phyloP scores from a whole-genome alignment of 352 stramenopile genomes.

The Phytophthora aleatoria region DNA sequence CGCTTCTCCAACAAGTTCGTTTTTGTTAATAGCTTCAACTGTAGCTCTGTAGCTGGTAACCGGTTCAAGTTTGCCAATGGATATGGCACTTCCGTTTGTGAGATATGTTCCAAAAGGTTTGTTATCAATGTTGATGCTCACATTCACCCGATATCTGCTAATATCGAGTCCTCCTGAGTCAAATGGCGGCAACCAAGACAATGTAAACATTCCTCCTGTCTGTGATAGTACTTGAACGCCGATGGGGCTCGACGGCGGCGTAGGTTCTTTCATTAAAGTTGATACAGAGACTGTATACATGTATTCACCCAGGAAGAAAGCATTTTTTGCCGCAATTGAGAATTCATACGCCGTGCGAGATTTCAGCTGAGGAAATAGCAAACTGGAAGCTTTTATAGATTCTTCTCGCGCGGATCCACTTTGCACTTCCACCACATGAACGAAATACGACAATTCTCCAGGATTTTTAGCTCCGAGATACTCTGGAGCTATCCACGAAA shows the following conservation, averaged over 20 bases:
- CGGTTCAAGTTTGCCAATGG: slow-evolving; percentile 36
- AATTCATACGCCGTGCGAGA: slow-evolving; percentile 41
- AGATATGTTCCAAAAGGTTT: slow-evolving; percentile 6
- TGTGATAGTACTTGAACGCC: slow-evolving; percentile 28
- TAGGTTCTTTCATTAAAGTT: slow-evolving; percentile 33
- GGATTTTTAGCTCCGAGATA: slow-evolving; percentile 42
- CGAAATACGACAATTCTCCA: slow-evolving; percentile 35
- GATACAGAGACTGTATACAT: slow-evolving; percentile 16
- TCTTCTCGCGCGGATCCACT: slow-evolving; percentile 14
- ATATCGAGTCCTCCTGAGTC: slow-evolving; percentile 50
- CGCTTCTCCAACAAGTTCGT: slow-evolving; percentile 32
- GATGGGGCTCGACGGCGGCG: slow-evolving; percentile 32
- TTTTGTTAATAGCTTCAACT: slow-evolving; percentile 41
- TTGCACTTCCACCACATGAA: slow-evolving; percentile 28
- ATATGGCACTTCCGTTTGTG: slow-evolving; percentile 1
- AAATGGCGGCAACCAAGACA: slow-evolving; percentile 49
- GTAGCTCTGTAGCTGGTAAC: slow-evolving; percentile 40
- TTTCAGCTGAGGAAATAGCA: slow-evolving; percentile 30
- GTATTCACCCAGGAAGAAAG: slow-evolving; percentile 20
- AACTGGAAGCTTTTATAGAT: slow-evolving; percentile 13
- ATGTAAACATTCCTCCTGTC: slow-evolving; percentile 48
- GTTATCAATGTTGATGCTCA: slow-evolving; percentile 7
- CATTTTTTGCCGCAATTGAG: slow-evolving; percentile 37
- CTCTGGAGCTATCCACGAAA: slow-evolving; percentile 38
- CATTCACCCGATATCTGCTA: slow-evolving; percentile 36